Evolutionary conservation across 352 stramenopile genomes (phyloP), one percentile per base, ranked within the genome.

Genomic region (Poterioochromonas sp.): DNA sequence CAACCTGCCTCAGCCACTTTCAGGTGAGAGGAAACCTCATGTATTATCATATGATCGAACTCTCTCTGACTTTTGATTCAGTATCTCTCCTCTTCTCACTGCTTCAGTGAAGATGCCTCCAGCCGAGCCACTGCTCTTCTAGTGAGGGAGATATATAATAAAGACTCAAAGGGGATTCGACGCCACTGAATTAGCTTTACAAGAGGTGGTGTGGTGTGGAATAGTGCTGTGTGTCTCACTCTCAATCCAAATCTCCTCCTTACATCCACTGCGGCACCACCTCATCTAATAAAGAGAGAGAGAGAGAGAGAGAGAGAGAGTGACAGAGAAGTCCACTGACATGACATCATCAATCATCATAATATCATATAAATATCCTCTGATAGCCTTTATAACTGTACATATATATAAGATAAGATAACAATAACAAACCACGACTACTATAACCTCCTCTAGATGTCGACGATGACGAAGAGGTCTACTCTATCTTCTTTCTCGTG

Each of bases 381-480:
- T n/a, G n/a, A n/a, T n/a, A n/a, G n/a, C n/a, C n/a, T n/a, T n/a
- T n/a, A n/a, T n/a, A n/a, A n/a, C n/a, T n/a, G n/a, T n/a, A n/a
- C n/a, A n/a, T n/a, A n/a, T n/a, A n/a, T n/a, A n/a, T n/a, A n/a
- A n/a, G n/a, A n/a, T n/a, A n/a, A n/a, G n/a, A n/a, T n/a, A n/a
- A n/a, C n/a, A n/a, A n/a, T n/a, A n/a, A n/a, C n/a, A n/a, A n/a
- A n/a, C n/a, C n/a, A n/a, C n/a, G n/a, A n/a, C n/a, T n/a, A n/a
- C n/a, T n/a, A n/a, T n/a, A n/a, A n/a, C n/a, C n/a, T n/a, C n/a
- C n/a, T n/a, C n/a, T 79, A 86, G 62, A 87, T 87, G 71, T 87
- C 84, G 0, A 87, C 77, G 43, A 87, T 87, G 12, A 87, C 84
- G 70, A 84, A 87, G 37, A 87, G 79, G 62, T 87, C 80, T 35